A percentile compares a stretch with the other conserved stretches of the same genome.
Conservation (phyloP, 345 rosid genomes). For the Brassica cretica region DNA sequence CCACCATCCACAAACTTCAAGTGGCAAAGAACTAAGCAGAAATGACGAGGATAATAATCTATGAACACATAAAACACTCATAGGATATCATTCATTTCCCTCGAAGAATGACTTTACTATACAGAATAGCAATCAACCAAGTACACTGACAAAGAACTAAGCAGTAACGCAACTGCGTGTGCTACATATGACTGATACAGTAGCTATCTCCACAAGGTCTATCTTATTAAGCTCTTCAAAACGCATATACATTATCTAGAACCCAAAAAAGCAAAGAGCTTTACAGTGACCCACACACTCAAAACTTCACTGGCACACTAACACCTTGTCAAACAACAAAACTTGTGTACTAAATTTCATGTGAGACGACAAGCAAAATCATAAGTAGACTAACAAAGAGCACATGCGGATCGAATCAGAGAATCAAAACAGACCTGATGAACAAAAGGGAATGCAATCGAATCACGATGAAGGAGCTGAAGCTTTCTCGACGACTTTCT, state of each 20-base stretch:
- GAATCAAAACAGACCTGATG: constrained; percentile 15
- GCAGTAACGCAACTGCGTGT: too few species aligned
- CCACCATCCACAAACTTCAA: constrained; percentile 11
- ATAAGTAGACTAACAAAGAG: background rate
- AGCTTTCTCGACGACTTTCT: constrained; percentile 65
- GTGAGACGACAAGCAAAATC: background rate
- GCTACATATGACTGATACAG: background rate
- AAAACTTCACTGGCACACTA: background rate
- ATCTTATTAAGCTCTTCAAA: background rate
- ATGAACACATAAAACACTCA: background rate
- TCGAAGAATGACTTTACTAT: background rate
- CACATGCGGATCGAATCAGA: background rate
- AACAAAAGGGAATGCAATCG: background rate
- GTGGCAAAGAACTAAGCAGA: constrained; percentile 7
- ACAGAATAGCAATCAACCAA: constrained; percentile 1
- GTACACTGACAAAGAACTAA: too few species aligned
- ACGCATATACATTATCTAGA: background rate
- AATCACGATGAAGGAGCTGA: constrained; percentile 49
- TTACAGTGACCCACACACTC: background rate
- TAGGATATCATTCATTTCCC: background rate
- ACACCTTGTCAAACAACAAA: constrained; percentile 9
- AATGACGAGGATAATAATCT: background rate
- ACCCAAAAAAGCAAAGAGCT: background rate
- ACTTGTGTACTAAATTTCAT: background rate
- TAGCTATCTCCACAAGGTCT: background rate